Evolutionary conservation across 2,329 filamentous ascomycete genomes (phyloP).

Genomic region (Venturia aucupariae): DNA sequence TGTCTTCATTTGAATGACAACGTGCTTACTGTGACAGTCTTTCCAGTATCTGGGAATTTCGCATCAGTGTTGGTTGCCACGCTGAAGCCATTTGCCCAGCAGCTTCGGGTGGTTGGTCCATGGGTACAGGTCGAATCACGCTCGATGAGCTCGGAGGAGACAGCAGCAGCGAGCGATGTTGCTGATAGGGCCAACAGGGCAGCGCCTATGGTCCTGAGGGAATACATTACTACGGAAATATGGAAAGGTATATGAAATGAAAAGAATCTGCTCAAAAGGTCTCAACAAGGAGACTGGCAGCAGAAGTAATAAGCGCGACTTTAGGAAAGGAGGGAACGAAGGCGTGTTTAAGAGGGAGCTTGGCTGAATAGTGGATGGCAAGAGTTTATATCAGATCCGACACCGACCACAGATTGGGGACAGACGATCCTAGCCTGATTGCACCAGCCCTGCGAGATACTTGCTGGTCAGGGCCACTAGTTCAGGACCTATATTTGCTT

Average conservation of each 20-base stretch:
- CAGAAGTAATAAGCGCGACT: neutral
- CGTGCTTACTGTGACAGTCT: slow-evolving; percentile 19
- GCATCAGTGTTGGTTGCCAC: slow-evolving; percentile 24
- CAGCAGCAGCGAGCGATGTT: slow-evolving; percentile 5
- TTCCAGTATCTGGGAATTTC: slow-evolving; percentile 25
- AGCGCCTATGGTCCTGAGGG: slow-evolving; percentile 4
- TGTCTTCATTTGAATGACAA: neutral
- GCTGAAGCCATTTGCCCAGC: slow-evolving; percentile 24
- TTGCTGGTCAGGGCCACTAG: slow-evolving; percentile 11
- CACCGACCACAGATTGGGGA: neutral
- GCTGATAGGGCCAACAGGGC: slow-evolving; percentile 9
- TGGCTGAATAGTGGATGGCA: slow-evolving; percentile 10
- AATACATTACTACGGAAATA: slow-evolving; percentile 9
- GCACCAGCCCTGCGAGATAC: slow-evolving; percentile 3
- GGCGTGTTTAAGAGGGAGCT: slow-evolving; percentile 1
- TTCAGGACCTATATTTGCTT: slow-evolving; percentile 13
- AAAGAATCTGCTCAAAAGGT: slow-evolving; percentile 11
- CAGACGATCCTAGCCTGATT: slow-evolving; percentile 7
- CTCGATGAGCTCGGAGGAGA: neutral
- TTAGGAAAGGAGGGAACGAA: slow-evolving; percentile 8
- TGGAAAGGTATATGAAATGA: slow-evolving; percentile 1
- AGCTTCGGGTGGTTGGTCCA: slow-evolving; percentile 18
- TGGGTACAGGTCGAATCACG: slow-evolving; percentile 10
- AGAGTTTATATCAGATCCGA: slow-evolving; percentile 11
- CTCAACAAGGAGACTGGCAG: neutral